Conservation (phyloP, 495 filamentous ascomycete species). For the Tuber magnatum region DNA sequence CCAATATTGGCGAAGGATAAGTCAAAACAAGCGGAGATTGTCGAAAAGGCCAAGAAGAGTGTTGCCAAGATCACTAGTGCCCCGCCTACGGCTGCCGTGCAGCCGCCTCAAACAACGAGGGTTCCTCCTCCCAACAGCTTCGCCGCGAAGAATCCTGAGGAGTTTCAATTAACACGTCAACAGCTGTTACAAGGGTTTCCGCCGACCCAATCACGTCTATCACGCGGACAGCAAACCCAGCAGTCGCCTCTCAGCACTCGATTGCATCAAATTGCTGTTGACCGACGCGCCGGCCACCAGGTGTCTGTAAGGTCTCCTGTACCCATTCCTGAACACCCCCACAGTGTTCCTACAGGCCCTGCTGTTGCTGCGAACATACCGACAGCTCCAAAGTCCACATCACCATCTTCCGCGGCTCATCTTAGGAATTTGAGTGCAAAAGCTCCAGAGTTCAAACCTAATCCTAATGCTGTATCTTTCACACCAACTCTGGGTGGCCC, state of each 20-base stretch:
- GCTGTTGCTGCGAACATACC: conserved; percentile 33
- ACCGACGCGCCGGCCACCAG: conserved; percentile 26
- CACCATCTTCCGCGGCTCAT: conserved; percentile 37
- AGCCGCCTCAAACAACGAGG: conserved; percentile 28
- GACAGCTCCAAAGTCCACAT: conserved; percentile 29
- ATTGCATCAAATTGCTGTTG: conserved; percentile 24
- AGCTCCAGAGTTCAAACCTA: conserved; percentile 64
- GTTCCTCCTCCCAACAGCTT: conserved; percentile 35
- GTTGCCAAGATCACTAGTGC: conserved; percentile 53
- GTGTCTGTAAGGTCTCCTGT: conserved; percentile 33
- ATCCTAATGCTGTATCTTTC: conserved; percentile 60
- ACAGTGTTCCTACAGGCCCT: conserved; percentile 37
- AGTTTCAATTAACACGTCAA: conserved; percentile 30
- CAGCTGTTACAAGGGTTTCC: conserved; percentile 25
- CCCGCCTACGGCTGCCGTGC: conserved; percentile 34
- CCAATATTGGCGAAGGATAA: conserved; percentile 94
- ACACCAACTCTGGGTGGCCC: conserved; percentile 49
- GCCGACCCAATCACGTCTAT: background rate
- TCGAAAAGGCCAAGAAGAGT: conserved; percentile 70
- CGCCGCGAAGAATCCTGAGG: conserved; percentile 34
- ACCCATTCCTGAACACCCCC: conserved; percentile 34
- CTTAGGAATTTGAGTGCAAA: conserved; percentile 59
- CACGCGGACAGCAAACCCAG: conserved; percentile 18
- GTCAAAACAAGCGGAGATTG: conserved; percentile 81
- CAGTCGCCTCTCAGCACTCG: conserved; percentile 24